phyloP scores from a whole-genome alignment of 768 basidiomycete species.

The Xanthoconium purpureum region DNA sequence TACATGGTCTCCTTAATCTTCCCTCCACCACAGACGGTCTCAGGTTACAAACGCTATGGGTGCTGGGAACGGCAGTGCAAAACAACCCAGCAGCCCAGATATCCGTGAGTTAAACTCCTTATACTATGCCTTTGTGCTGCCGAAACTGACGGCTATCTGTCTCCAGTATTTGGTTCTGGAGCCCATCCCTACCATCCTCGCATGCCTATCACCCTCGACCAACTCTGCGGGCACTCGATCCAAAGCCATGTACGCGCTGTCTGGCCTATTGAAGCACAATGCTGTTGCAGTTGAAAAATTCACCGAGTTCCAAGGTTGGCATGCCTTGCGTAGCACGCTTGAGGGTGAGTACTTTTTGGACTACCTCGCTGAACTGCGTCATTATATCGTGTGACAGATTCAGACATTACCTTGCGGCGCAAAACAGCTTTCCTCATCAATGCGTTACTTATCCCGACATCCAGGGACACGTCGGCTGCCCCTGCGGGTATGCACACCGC shows the following conservation, averaged over 20 bases:
- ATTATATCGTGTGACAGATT: conserved; percentile 46
- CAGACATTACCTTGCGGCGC: conserved; percentile 71
- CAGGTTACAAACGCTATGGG: conserved; percentile 73
- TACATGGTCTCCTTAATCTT: conserved; percentile 61
- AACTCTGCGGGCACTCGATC: conserved; percentile 56
- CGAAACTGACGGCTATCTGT: neutral
- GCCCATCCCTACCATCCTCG: conserved; percentile 62
- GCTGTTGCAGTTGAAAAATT: conserved; percentile 59
- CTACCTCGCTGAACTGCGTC: neutral
- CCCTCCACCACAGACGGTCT: conserved; percentile 56
- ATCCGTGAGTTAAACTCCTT: conserved; percentile 45
- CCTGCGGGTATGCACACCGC: conserved; percentile 21
- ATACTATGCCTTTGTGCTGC: neutral
- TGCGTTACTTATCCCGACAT: conserved; percentile 57
- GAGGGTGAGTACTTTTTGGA: conserved; percentile 44
- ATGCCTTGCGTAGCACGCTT: conserved; percentile 52
- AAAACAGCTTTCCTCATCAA: conserved; percentile 78
- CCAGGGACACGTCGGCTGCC: conserved; percentile 7
- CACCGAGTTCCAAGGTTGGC: conserved; percentile 58
- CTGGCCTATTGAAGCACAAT: conserved; percentile 77
- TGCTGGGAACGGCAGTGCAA: conserved; percentile 84
- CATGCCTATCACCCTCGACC: conserved; percentile 54
- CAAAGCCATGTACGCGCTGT: conserved; percentile 82
- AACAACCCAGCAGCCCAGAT: conserved; percentile 86
- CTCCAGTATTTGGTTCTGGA: conserved; percentile 58